Percentiles rank a stretch among this genome's conserved stretches.
These are phyloP conservation scores for Emydomyces testavorans DNA, from an alignment of 2,329 filamentous ascomycete species.

Conservation along the genomic window DNA sequence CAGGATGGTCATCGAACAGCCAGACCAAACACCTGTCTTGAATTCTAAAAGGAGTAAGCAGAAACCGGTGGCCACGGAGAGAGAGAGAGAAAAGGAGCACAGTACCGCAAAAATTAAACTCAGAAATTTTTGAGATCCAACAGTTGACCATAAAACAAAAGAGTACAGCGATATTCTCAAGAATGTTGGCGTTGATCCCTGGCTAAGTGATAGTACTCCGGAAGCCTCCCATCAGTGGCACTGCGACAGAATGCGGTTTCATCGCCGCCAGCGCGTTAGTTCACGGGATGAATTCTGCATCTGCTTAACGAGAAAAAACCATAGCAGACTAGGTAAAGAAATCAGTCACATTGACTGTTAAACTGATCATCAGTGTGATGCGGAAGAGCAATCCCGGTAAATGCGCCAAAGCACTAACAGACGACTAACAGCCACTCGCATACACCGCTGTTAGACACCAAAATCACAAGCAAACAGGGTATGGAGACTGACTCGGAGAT, in stretches of 20 bases:
- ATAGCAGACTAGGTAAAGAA: slow-evolving; percentile 5
- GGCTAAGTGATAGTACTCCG: background rate
- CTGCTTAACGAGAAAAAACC: background rate
- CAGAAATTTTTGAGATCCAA: slow-evolving; percentile 9
- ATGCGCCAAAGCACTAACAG: slow-evolving; percentile 5
- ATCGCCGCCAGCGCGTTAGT: slow-evolving; percentile 9
- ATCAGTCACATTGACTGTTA: slow-evolving; percentile 7
- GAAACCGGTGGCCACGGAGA: background rate
- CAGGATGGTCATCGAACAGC: slow-evolving; percentile 1
- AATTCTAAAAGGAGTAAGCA: background rate
- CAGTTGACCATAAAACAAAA: slow-evolving; percentile 4
- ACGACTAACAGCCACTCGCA: background rate
- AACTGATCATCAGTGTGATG: slow-evolving; percentile 11
- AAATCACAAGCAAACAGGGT: slow-evolving; percentile 3
- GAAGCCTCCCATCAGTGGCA: slow-evolving; percentile 1
- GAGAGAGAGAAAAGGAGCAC: slow-evolving; percentile 3
- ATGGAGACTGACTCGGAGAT: background rate
- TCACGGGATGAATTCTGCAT: slow-evolving; percentile 11
- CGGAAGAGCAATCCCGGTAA: slow-evolving; percentile 6
- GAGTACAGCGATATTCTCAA: slow-evolving; percentile 4
- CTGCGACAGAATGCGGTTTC: slow-evolving; percentile 6
- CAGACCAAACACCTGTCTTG: background rate
- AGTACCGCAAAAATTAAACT: background rate
- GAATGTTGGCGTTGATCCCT: slow-evolving; percentile 11
- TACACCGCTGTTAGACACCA: slow-evolving; percentile 1